Evolutionary conservation across 805 yeast genomes (phyloP), one percentile per base, ranked within the genome.

Genomic region (Sugiyamaella lignohabitans): DNA sequence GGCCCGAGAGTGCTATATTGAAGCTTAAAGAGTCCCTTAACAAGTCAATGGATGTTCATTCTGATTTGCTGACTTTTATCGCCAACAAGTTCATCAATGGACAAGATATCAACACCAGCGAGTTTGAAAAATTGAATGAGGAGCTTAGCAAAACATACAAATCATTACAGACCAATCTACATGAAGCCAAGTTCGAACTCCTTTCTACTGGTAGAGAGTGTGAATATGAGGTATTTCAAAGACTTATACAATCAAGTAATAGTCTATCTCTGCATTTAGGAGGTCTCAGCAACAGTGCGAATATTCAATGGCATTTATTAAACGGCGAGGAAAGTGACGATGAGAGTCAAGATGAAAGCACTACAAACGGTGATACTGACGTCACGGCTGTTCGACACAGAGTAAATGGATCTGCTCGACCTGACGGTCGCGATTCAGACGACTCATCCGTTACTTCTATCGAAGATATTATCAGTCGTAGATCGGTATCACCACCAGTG

Each of bases 241-340:
- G 71, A 32, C 62, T 82, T 20, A 83, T 78, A 1, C 66, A 68
- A 3, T 73, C 82, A 0, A 74, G 80, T 5, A 69, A 73, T 35
- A 67, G 73, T 8, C 58, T 85, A 51, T 64, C 74, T 4, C 72
- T 76, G 52, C 80, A 79, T 55, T 59, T 84, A 37, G 82, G 83
- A 43, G 91, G 91, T 1, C 66, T 86, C 53, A 68, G 77, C 50
- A 73, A 81, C 40, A 82, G 89, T 11, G 76, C 82, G 8, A 84
- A 79, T 49, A 82, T 82, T 70, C 84, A 81, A 58, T 72, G 78
- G 72, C 70, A 71, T 24, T 63, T 81, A 6, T 64, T 82, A 5
- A 70, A 71, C 27, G 53, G 55, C n/a, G 52, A 48, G 10, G 38
- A 35, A 6, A 14, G 14, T 19, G 38, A 35, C 6, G 14, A 18